These are phyloP conservation scores for Solanum acaule DNA, from an alignment of 257 asterid species.

Conservation along the genomic window DNA sequence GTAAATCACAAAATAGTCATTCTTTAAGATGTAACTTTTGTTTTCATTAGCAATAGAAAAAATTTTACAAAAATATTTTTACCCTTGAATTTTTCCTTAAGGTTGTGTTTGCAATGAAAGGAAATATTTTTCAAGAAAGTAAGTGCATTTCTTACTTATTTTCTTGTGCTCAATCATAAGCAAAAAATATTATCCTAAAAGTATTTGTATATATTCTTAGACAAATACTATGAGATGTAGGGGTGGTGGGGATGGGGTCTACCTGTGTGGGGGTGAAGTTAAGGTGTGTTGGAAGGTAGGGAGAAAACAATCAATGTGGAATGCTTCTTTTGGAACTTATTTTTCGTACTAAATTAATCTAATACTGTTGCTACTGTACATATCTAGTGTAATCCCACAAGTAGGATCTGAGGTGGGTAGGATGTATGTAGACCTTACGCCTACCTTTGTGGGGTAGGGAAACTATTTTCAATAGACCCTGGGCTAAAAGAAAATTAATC, in stretches of 20 bases:
- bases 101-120: not conserved
- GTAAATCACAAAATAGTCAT: not conserved
- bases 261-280: not conserved
- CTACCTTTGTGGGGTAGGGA: not conserved
- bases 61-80: not conserved
- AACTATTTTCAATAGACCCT: not conserved
- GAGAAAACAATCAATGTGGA: not conserved
- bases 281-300: not conserved
- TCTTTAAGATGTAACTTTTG: not conserved
- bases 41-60: not conserved
- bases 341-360: not conserved
- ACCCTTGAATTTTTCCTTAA: not conserved
- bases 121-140: not conserved
- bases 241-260: not conserved
- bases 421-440: not conserved
- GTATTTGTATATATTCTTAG: not conserved
- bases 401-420: not conserved
- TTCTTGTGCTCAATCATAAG: not conserved
- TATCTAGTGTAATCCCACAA: not conserved
- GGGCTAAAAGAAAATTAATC: not conserved
- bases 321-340: not conserved
- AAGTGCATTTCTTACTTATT: not conserved
- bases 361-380: not conserved
- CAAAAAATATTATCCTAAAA: not conserved
- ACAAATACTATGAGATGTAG: not conserved